Conservation (phyloP, 2,329 filamentous ascomycete species). For the Hymenoscyphus occultus region DNA sequence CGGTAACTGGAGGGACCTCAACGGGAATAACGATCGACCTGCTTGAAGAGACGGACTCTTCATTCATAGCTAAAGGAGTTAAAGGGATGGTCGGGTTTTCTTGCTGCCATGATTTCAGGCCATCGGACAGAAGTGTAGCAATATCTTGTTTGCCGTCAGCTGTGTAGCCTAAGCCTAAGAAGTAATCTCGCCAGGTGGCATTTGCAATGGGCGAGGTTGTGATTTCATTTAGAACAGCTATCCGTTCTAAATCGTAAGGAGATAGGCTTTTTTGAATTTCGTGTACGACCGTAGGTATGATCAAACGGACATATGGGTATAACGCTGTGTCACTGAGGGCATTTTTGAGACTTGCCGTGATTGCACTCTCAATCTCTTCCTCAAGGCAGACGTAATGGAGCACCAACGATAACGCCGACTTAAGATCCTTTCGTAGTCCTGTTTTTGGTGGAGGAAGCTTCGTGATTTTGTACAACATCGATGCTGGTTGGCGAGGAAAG, state of each 20-base stretch:
- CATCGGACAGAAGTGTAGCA: conserved; percentile 25
- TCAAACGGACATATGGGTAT: conserved; percentile 45
- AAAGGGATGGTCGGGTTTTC: conserved; percentile 27
- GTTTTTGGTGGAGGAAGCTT: conserved; percentile 35
- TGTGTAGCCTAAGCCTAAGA: conserved; percentile 47
- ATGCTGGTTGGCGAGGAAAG: conserved; percentile 78
- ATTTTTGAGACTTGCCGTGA: conserved; percentile 44
- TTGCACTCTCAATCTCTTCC: conserved; percentile 61
- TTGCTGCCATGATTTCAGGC: conserved; percentile 31
- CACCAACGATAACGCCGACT: conserved; percentile 57
- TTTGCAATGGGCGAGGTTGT: conserved; percentile 47
- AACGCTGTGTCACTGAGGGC: conserved; percentile 43
- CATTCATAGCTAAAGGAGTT: conserved; percentile 23
- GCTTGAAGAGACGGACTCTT: conserved; percentile 39
- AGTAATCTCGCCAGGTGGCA: conserved; percentile 48
- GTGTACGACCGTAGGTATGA: conserved; percentile 44
- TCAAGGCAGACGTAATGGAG: conserved; percentile 75
- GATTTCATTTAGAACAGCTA: conserved; percentile 51
- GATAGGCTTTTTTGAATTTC: conserved; percentile 46
- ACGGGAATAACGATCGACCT: conserved; percentile 82
- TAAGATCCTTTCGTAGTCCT: conserved; percentile 33
- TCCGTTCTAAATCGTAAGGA: conserved; percentile 54
- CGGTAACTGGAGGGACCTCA: conserved; percentile 77
- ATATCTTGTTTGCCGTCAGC: conserved; percentile 30
- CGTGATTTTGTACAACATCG: conserved; percentile 74